phyloP scores from a whole-genome alignment of 768 basidiomycete genomes.

The Bullera alba region DNA sequence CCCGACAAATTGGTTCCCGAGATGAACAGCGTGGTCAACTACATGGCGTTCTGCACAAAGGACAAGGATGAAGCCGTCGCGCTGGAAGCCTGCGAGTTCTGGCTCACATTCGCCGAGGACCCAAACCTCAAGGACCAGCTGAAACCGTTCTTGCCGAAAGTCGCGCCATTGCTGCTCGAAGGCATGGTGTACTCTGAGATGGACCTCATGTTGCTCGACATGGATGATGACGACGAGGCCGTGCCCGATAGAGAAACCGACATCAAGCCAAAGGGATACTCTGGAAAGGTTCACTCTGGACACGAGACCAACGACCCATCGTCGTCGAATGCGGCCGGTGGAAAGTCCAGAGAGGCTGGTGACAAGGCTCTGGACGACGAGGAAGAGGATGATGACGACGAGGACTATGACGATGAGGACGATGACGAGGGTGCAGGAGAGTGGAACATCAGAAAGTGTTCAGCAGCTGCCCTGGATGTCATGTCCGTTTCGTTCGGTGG shows the following conservation, averaged over 20 bases:
- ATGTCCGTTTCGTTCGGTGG: slow-evolving; percentile 84
- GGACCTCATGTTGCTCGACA: slow-evolving; percentile 90
- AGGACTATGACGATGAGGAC: slow-evolving; percentile 80
- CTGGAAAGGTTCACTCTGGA: slow-evolving; percentile 72
- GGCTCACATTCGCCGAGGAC: slow-evolving; percentile 97
- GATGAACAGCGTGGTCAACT: slow-evolving; percentile 89
- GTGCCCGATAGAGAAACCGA: slow-evolving; percentile 92
- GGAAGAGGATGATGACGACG: slow-evolving; percentile 81
- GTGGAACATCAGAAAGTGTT: slow-evolving; percentile 98
- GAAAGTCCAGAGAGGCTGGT: slow-evolving; percentile 34
- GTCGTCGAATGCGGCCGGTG: slow-evolving; percentile 14
- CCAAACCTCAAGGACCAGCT: slow-evolving; percentile 75
- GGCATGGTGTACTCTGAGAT: slow-evolving; percentile 97
- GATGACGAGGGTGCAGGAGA: slow-evolving; percentile 96
- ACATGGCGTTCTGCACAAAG: slow-evolving; percentile 97
- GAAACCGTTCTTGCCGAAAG: slow-evolving; percentile 77
- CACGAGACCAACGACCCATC: slow-evolving; percentile 58
- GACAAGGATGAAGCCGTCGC: slow-evolving; percentile 93
- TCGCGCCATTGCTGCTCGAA: slow-evolving; percentile 88
- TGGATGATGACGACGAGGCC: slow-evolving; percentile 71
- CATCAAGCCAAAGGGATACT: slow-evolving; percentile 92
- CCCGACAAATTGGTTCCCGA: slow-evolving; percentile 96
- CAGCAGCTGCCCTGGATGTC: slow-evolving; percentile 93
- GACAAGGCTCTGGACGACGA: slow-evolving; percentile 75
- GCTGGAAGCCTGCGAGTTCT: slow-evolving; percentile 98